Conservation (phyloP, 78 protist species). For the Diacronema lutheri region DNA sequence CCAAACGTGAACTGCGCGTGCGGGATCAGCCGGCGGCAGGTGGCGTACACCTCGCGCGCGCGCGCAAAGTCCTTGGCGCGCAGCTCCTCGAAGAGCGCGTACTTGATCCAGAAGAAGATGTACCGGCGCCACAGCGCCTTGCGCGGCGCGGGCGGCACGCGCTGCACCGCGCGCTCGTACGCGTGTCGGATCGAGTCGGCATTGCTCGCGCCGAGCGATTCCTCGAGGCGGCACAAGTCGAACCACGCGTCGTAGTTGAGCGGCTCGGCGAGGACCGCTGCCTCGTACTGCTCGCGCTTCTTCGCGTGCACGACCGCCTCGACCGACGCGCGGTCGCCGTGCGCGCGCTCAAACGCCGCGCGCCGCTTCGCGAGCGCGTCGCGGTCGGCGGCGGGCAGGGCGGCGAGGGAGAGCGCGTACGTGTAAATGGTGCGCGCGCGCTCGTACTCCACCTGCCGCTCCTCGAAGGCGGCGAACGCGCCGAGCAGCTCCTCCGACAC, state of each 20-base stretch:
- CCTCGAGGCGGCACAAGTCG: constrained; percentile 92
- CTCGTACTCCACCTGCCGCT: constrained; percentile 68
- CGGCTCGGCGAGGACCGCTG: constrained; percentile 21
- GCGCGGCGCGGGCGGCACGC: constrained; percentile 85
- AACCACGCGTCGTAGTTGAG: constrained; percentile 95
- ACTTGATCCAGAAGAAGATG: constrained; percentile 94
- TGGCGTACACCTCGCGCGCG: constrained; percentile 66
- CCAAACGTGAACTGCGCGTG: constrained; percentile 92
- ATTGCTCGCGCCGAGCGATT: not conserved
- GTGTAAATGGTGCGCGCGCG: constrained; percentile 88
- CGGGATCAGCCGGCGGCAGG: constrained; percentile 63
- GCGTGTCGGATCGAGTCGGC: constrained; percentile 68
- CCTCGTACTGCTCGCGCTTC: constrained; percentile 90
- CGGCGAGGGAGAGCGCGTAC: constrained; percentile 61
- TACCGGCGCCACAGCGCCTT: constrained; percentile 89
- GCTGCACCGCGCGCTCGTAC: constrained; percentile 94
- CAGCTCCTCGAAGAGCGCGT: constrained; percentile 51
- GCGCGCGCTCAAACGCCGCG: constrained; percentile 78
- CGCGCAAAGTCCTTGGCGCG: constrained; percentile 72
- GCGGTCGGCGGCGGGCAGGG: constrained; percentile 37
- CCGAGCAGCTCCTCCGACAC: constrained; percentile 64
- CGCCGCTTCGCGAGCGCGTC: constrained; percentile 55
- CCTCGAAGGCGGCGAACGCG: constrained; percentile 92
- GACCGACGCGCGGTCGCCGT: constrained; percentile 78
- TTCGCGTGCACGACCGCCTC: constrained; percentile 81